A percentile compares a stretch with the other conserved stretches of the same genome.
phyloP scores from a whole-genome alignment of 108 stramenopile genomes.

The Conticribra guillardii region DNA sequence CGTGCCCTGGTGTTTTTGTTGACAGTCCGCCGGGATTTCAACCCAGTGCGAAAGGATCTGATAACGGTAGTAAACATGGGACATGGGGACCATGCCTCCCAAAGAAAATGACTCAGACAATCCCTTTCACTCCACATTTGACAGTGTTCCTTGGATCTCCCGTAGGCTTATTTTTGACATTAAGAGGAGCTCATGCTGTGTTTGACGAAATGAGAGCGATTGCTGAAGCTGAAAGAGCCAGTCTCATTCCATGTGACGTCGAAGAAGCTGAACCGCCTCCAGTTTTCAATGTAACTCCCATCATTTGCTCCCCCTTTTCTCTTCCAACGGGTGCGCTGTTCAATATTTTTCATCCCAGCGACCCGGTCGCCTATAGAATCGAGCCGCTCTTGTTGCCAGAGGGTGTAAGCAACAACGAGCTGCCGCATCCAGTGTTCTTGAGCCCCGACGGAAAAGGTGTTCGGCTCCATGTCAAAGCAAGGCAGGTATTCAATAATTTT shows the following conservation, averaged over 20 bases:
- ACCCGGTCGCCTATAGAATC: conserved; percentile 86
- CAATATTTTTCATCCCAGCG: conserved; percentile 85
- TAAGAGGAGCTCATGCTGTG: conserved; percentile 80
- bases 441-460: conserved; percentile 69
- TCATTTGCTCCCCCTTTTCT: conserved; percentile 71
- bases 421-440: conserved; percentile 73
- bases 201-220: conserved; percentile 72
- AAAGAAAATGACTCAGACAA: conserved; percentile 50
- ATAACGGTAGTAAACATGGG: conserved; percentile 52
- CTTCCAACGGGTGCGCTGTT: conserved; percentile 66
- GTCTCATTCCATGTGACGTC: conserved; percentile 49
- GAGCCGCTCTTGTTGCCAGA: conserved; percentile 66
- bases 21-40: conserved; percentile 51
- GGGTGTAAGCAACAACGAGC: conserved; percentile 40
- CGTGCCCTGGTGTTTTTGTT: conserved; percentile 8
- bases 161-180: conserved; percentile 77
- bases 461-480: conserved; percentile 80
- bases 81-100: conserved; percentile 79
- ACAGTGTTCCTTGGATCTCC: conserved; percentile 84
- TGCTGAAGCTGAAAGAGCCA: conserved; percentile 50
- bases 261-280: conserved; percentile 46
- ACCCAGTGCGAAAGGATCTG: conserved; percentile 44
- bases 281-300: conserved; percentile 45
- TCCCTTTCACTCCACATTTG: conserved; percentile 77
- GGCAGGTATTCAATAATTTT: conserved; percentile 63